Conservation (phyloP, 2,329 filamentous ascomycete species). For the Xylaria sp. region DNA sequence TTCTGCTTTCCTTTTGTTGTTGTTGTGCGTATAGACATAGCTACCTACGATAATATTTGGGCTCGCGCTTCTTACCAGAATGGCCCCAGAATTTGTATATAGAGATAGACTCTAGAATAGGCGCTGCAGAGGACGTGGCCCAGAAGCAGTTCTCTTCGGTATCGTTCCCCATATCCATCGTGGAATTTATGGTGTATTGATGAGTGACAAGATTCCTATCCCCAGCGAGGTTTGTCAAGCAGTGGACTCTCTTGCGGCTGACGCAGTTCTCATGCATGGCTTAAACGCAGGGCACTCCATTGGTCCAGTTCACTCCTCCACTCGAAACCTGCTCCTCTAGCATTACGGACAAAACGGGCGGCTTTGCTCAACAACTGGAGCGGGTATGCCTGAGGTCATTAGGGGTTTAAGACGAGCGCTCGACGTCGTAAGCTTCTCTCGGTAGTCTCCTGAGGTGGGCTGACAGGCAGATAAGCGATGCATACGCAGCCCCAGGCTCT, state of each 20-base stretch:
- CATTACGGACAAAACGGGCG: background rate
- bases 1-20: background rate
- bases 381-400: background rate
- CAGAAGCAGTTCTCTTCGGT: background rate
- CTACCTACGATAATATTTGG: background rate
- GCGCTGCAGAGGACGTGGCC: background rate
- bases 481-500: too few species aligned
- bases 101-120: conserved; percentile 34
- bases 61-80: conserved; percentile 1
- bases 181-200: background rate
- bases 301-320: background rate
- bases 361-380: background rate
- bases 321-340: background rate
- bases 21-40: conserved; percentile 8
- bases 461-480: background rate
- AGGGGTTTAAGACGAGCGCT: background rate
- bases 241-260: background rate
- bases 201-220: background rate
- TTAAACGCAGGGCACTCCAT: background rate
- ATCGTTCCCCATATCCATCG: background rate
- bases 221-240: too few species aligned
- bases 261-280: background rate
- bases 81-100: background rate
- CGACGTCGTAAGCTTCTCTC: background rate
- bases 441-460: too few species aligned